Evolutionary conservation across 2,329 filamentous ascomycete genomes (phyloP).

Genomic region (Verticillium zaregamsianum): DNA sequence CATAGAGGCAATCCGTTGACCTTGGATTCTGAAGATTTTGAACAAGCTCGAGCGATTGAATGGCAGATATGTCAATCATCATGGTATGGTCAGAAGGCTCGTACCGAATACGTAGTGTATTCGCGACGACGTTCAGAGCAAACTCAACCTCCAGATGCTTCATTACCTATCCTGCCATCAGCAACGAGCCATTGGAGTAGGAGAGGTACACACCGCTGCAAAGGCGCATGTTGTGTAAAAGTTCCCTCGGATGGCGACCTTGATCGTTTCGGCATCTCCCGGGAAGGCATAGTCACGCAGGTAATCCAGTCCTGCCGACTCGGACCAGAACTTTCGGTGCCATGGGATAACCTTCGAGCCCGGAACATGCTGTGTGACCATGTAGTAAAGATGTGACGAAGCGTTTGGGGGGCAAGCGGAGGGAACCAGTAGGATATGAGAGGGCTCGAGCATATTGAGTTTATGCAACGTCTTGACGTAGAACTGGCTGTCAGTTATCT

Average conservation of each 20-base stretch:
- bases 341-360: constrained; percentile 59
- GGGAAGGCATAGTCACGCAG: constrained; percentile 75
- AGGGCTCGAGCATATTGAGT: constrained; percentile 73
- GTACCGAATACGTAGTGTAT: constrained; percentile 82
- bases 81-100: constrained; percentile 87
- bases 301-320: constrained; percentile 70
- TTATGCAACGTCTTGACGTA: constrained; percentile 88
- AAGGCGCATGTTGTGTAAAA: constrained; percentile 84
- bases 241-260: constrained; percentile 74
- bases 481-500: constrained; percentile 90
- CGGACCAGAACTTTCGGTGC: constrained; percentile 81
- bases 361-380: constrained; percentile 68
- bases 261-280: constrained; percentile 77
- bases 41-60: constrained; percentile 82
- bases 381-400: constrained; percentile 68
- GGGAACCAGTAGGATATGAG: constrained; percentile 72
- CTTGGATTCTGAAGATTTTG: constrained; percentile 77
- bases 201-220: constrained; percentile 61
- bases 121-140: constrained; percentile 64
- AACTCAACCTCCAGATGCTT: constrained; percentile 74
- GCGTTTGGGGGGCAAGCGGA: constrained; percentile 61
- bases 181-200: constrained; percentile 11
- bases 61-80: constrained; percentile 91
- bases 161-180: constrained; percentile 53
- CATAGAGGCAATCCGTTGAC: constrained; percentile 79